Conservation (phyloP, 495 filamentous ascomycete species). For the Neurospora pannonica region DNA sequence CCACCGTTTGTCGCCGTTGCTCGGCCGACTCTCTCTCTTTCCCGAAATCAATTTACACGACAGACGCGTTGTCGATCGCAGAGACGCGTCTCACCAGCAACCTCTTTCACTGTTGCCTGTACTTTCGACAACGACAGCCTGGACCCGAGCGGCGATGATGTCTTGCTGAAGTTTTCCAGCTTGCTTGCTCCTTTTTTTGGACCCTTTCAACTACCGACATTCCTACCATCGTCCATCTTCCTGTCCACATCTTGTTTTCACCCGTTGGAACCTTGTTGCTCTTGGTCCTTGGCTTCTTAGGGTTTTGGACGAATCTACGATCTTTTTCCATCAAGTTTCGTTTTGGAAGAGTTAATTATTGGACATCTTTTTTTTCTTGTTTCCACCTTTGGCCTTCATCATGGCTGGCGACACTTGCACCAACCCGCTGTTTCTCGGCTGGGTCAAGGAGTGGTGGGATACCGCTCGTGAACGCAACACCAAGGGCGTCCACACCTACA, state of each 20-base stretch:
- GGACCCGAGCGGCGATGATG: not conserved
- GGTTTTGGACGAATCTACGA: not conserved
- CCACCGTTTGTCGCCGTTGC: not conserved
- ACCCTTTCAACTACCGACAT: no score
- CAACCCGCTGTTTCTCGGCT: constrained; percentile 66
- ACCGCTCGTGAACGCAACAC: constrained; percentile 58
- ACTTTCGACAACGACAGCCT: not conserved
- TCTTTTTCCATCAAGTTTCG: no score
- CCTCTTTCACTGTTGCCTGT: not conserved
- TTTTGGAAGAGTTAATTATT: not conserved
- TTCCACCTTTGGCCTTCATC: not conserved
- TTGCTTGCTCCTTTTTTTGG: not conserved
- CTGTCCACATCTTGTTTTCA: not conserved
- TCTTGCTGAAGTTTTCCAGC: not conserved
- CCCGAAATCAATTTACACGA: not conserved
- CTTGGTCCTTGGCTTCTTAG: not conserved
- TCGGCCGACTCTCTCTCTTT: not conserved
- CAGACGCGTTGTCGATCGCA: not conserved
- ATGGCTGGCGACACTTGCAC: constrained; percentile 40
- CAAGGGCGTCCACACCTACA: constrained; percentile 65
- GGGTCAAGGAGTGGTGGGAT: constrained; percentile 78
- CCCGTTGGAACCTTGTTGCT: not conserved
- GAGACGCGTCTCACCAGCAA: not conserved
- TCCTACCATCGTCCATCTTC: not conserved
- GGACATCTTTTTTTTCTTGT: not conserved